phyloP scores from a whole-genome alignment of 352 stramenopile genomes.

The Phytopythium ostracodes region DNA sequence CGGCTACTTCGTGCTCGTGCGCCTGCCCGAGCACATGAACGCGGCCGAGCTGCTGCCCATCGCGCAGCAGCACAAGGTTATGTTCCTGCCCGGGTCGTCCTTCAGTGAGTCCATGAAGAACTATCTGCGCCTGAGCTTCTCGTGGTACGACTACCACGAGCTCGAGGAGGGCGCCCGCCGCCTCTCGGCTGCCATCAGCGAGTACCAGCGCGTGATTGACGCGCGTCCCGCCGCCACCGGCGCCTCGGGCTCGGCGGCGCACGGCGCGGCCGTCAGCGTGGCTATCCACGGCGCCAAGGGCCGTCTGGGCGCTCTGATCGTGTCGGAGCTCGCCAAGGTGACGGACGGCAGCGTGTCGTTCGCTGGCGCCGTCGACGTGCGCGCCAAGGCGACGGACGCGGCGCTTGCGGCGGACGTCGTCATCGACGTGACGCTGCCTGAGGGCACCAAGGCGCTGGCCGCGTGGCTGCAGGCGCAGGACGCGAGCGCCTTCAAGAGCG shows the following conservation, averaged over 20 bases:
- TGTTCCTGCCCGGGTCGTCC: slow-evolving; percentile 76
- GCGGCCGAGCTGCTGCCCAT: slow-evolving; percentile 69
- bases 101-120: slow-evolving; percentile 88
- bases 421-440: slow-evolving; percentile 73
- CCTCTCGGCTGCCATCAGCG: slow-evolving; percentile 61
- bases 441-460: slow-evolving; percentile 64
- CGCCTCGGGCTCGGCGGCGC: slow-evolving; percentile 7
- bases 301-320: slow-evolving; percentile 69
- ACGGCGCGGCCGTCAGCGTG: slow-evolving; percentile 40
- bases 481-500: slow-evolving; percentile 53
- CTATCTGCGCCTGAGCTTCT: slow-evolving; percentile 85
- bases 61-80: slow-evolving; percentile 85
- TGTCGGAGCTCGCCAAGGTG: slow-evolving; percentile 51
- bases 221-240: slow-evolving; percentile 19
- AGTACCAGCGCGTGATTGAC: slow-evolving; percentile 48
- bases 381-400: slow-evolving; percentile 30
- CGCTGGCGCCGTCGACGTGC: slow-evolving; percentile 57
- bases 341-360: slow-evolving; percentile 43
- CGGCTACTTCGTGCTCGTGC: slow-evolving; percentile 89
- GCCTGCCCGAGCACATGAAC: slow-evolving; percentile 72
- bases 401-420: slow-evolving; percentile 57
- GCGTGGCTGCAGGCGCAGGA: slow-evolving; percentile 51
- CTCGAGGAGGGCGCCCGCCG: slow-evolving; percentile 72
- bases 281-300: slow-evolving; percentile 69
- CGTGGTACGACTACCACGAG: slow-evolving; percentile 82